Base-by-base conservation (phyloP, 495 filamentous ascomycete species). In the Aspergillus sclerotioniger region DNA sequence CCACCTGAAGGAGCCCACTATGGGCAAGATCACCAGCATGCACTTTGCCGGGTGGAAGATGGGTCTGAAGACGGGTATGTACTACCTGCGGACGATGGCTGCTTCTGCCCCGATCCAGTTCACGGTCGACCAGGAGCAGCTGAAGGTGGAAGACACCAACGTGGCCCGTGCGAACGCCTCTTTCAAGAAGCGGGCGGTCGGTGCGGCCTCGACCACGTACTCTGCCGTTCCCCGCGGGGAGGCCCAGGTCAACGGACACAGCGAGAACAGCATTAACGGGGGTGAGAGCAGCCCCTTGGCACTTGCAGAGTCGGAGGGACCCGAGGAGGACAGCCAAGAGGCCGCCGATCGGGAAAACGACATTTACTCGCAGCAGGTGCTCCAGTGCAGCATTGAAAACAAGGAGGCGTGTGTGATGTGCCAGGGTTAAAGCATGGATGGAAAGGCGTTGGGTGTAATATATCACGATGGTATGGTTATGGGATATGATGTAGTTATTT, bases 21-120 rank as follows among this genome's bases (percentile, higher is more conserved):
- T 97, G 91, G 94, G 94, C 75, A 98, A 98, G 85, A 91, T 98
- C 71, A 98, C 94, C 56, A 91, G 87, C 70, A 98, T 98, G 94
- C 94, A 98, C 80, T 98, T 98, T 71, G 87, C 95, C 37, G 94
- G 94, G 62, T 98, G 94, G 94, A 98, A 97, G 80, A 85, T 96
- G 66, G 94, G 94, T 66, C 84, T 98, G 58, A 98, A 98, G 86
- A 98, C 94, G 10, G 94, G 94, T 76, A 98, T 98, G 95, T 98
- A 98, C 85, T 98, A 98, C 74, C 87, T 98, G 62, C 92, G 94
- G 65, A 98, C 94, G 41, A 95, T 95, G 86, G 94, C 94, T 54
- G 94, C 94, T 17, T 91, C 91, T 5, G 90, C 92, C 41, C 94
- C 94, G 53, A 98, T 98, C 65, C 94, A 98, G 76, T 98, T 98